These are phyloP conservation scores for Collybiopsis confluens DNA, from an alignment of 768 basidiomycete species.

Conservation along the genomic window DNA sequence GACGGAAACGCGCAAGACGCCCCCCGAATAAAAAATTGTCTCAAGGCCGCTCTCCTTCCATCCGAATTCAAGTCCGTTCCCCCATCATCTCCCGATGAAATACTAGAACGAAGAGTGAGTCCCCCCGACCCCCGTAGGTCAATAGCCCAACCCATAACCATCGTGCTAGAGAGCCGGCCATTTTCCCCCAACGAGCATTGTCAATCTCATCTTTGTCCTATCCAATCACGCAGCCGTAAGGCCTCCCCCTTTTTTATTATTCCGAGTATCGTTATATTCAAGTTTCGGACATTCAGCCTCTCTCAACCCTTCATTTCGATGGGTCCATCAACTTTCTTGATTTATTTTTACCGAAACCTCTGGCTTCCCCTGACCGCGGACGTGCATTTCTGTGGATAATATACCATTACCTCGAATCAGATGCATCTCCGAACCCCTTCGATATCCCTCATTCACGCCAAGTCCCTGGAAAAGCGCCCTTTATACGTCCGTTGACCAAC, in stretches of 20 bases:
- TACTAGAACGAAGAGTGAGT: constrained; percentile 62
- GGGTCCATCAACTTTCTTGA: constrained; percentile 73
- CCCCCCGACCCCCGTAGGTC: constrained; percentile 2
- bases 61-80: constrained; percentile 61
- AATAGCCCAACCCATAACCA: constrained; percentile 4
- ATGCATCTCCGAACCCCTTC: constrained; percentile 66
- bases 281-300: constrained; percentile 35
- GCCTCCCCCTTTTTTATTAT: constrained; percentile 6
- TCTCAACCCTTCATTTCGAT: constrained; percentile 70
- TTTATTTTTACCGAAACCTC: constrained; percentile 73
- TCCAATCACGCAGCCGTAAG: constrained; percentile 75
- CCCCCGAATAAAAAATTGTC: constrained; percentile 85
- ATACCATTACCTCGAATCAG: constrained; percentile 75
- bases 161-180: constrained; percentile 47
- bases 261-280: neutral
- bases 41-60: constrained; percentile 76
- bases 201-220: constrained; percentile 82
- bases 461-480: constrained; percentile 62
- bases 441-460: constrained; percentile 57
- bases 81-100: constrained; percentile 72
- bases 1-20: constrained; percentile 88
- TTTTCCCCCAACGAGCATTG: constrained; percentile 79
- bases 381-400: constrained; percentile 80
- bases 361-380: constrained; percentile 72
- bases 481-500: constrained; percentile 49